phyloP scores from a whole-genome alignment of 805 yeast species.

The Starmerella bacillaris region DNA sequence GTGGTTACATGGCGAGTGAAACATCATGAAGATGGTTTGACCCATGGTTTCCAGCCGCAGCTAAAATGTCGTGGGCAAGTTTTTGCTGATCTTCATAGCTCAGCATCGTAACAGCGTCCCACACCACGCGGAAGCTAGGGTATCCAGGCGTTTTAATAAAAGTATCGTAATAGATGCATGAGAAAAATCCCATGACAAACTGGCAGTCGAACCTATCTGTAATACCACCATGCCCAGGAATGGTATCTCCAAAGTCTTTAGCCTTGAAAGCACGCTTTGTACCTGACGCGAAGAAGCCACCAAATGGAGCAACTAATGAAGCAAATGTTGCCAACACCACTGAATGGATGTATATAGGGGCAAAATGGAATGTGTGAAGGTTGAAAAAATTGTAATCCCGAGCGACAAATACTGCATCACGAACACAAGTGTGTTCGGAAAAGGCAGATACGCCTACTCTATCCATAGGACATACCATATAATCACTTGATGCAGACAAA shows the following conservation, averaged over 20 bases:
- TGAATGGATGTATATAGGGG: conserved; percentile 84
- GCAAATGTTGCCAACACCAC: conserved; percentile 82
- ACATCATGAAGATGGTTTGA: too few species aligned
- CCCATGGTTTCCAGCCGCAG: too few species aligned
- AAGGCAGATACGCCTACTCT: conserved; percentile 39
- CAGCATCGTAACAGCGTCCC: conserved; percentile 40
- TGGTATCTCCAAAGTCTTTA: conserved; percentile 94
- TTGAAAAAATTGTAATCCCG: conserved; percentile 44
- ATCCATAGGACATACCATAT: conserved; percentile 74
- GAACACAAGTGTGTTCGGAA: conserved; percentile 51
- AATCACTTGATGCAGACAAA: conserved; percentile 45
- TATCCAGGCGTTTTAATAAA: conserved; percentile 47
- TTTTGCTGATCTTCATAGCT: conserved; percentile 7
- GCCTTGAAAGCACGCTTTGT: conserved; percentile 88
- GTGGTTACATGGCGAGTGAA: too few species aligned
- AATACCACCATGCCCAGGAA: conserved; percentile 98
- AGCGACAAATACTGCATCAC: conserved; percentile 76
- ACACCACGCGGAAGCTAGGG: conserved; percentile 45
- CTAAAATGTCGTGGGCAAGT: conserved; percentile 4
- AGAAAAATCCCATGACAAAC: conserved; percentile 90
- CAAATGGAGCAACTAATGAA: conserved; percentile 92
- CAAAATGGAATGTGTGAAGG: conserved; percentile 33
- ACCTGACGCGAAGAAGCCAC: conserved; percentile 97
- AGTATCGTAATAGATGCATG: conserved; percentile 81
- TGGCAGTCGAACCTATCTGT: conserved; percentile 97